Evolutionary conservation across 306 rosid genomes (phyloP).

Genomic region (Cucumis melo): DNA sequence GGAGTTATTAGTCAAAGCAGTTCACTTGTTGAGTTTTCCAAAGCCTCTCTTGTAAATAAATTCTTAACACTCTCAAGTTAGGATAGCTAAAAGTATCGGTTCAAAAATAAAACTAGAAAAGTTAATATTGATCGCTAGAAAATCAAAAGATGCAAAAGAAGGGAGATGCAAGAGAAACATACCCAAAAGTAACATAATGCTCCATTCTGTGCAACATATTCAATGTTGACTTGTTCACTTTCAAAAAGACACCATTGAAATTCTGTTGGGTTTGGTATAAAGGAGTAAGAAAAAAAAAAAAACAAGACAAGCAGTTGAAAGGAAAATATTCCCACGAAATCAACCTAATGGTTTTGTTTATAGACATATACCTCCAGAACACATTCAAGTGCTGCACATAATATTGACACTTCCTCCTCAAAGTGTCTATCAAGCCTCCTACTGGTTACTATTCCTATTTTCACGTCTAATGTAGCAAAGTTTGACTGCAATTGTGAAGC

Average conservation of each 20-base stretch:
- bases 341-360: background rate
- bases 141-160: background rate
- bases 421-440: too few species aligned
- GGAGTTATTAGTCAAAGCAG: slow-evolving; percentile 33
- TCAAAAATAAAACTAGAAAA: background rate
- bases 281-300: background rate
- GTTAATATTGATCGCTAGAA: background rate
- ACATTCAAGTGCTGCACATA: too few species aligned
- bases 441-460: too few species aligned
- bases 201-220: slow-evolving; percentile 89
- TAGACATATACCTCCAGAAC: background rate
- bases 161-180: background rate
- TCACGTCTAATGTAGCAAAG: too few species aligned
- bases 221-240: slow-evolving; percentile 83
- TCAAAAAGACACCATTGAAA: slow-evolving; percentile 79
- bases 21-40: slow-evolving; percentile 31
- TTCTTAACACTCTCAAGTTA: slow-evolving; percentile 61
- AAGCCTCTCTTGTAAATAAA: slow-evolving; percentile 58
- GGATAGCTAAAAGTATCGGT: slow-evolving; percentile 35
- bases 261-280: slow-evolving; percentile 23
- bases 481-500: too few species aligned
- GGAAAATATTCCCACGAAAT: background rate
- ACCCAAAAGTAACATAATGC: slow-evolving; percentile 88
- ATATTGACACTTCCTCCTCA: too few species aligned
- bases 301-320: too few species aligned